phyloP scores from a whole-genome alignment of 176 grass and related monocot species.

The Aechmea fasciata region DNA sequence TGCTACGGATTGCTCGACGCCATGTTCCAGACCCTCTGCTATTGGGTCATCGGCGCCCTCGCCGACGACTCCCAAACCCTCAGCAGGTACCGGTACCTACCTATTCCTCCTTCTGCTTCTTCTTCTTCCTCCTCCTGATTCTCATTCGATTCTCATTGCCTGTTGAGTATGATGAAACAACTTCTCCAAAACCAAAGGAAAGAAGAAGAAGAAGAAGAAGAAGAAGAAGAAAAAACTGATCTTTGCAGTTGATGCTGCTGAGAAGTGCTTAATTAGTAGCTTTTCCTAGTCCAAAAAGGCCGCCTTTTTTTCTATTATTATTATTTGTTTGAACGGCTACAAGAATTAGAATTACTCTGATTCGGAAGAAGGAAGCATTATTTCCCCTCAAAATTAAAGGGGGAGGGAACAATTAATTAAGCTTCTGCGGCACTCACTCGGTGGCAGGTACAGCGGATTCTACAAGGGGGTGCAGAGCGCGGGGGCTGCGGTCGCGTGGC shows the following conservation, averaged over 20 bases:
- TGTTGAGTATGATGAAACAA: too few species aligned
- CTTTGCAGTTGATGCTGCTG: too few species aligned
- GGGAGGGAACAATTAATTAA: background rate
- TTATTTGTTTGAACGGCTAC: too few species aligned
- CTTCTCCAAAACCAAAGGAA: too few species aligned
- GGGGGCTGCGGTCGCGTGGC: conserved; percentile 78
- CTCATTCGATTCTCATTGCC: too few species aligned
- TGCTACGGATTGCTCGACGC: conserved; percentile 78
- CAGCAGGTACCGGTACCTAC: conserved; percentile 45
- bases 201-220: too few species aligned
- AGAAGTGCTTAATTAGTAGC: too few species aligned
- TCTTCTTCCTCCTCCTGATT: background rate
- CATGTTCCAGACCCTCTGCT: conserved; percentile 94
- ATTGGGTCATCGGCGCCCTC: conserved; percentile 78
- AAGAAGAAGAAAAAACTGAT: too few species aligned
- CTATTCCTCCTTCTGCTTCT: background rate
- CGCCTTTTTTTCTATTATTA: too few species aligned
- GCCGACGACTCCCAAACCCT: conserved; percentile 65
- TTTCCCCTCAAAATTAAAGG: background rate
- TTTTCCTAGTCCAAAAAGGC: too few species aligned
- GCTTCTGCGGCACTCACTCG: background rate
- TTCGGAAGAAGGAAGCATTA: background rate
- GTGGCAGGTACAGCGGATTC: conserved; percentile 68
- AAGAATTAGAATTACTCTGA: too few species aligned
- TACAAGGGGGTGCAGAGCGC: conserved; percentile 94